phyloP scores from a whole-genome alignment of 2,329 filamentous ascomycete species.

The Calonectria henricotiae region DNA sequence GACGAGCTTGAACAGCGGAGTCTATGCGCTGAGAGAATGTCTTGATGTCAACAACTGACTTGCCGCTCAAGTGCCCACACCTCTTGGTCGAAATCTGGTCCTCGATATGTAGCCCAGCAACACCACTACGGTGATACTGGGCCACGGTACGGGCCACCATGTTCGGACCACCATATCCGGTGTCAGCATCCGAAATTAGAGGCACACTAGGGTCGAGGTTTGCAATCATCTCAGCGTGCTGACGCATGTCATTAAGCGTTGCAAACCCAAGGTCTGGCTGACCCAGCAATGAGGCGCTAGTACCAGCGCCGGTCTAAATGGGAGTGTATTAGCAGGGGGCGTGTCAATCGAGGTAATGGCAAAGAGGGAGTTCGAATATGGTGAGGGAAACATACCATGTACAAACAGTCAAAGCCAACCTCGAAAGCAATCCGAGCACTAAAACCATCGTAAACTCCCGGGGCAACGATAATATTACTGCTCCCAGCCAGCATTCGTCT shows the following conservation, averaged over 20 bases:
- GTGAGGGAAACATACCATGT: background rate
- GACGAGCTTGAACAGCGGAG: background rate
- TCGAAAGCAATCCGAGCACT: conserved; percentile 1
- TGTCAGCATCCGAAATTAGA: conserved; percentile 76
- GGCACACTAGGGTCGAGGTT: conserved; percentile 70
- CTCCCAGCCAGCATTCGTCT: background rate
- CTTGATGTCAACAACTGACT: background rate
- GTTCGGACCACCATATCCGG: conserved; percentile 55
- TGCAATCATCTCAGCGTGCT: conserved; percentile 77
- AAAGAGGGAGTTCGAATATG: background rate
- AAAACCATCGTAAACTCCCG: background rate
- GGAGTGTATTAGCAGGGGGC: background rate
- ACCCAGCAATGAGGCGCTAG: conserved; percentile 73
- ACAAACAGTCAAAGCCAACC: conserved; percentile 2
- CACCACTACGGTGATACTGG: background rate
- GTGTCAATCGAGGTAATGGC: background rate
- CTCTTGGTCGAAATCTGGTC: background rate
- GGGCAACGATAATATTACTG: background rate
- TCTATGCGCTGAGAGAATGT: conserved; percentile 1
- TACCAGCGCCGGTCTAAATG: conserved; percentile 75
- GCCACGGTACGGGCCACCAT: conserved; percentile 11
- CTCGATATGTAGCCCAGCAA: background rate
- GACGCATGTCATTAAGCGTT: conserved; percentile 75
- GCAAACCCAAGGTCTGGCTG: conserved; percentile 76
- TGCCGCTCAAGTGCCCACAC: background rate